Base-by-base conservation (phyloP, 257 asterid genomes). In the Forsythia suspensa region DNA sequence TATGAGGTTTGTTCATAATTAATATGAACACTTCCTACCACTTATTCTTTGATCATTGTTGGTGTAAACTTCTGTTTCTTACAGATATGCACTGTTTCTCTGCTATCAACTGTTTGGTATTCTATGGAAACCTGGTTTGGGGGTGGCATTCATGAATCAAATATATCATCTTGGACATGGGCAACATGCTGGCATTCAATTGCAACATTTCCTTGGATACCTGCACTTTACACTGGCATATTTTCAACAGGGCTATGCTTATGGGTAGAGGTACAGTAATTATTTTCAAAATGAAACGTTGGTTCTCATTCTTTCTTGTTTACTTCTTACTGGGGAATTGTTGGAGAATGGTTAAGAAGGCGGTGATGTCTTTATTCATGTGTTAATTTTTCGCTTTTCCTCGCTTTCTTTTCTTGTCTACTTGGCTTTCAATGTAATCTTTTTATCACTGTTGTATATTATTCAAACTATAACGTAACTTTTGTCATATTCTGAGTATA, bases 221-320 rank as follows among this genome's bases (percentile, higher is more conserved):
- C 98, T 76, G 94, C 96, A 72, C 77, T 91, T 43, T 93, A 91
- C 81, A 93, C 98, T 24, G 98, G 97, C 79, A 81, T 91, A 72
- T 87, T 93, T 80, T 93, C 96, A 18, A 93, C 97, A 15, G 85
- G 97, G 42, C 78, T 89, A 55, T 93, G 98, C 85, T 85, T 93
- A 78, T 91, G 94, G 92, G 84, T 85, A 24, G 98, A 93, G 95
- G 98, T 93, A 89, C 63, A 24, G 7, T 37, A 39, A 75, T 37
- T 15, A 18, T 20, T 37, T 76, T 70, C 40, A 40, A 21, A 61
- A 61, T 21, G 68, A 61, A 20, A n/a, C 8, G 12, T 21, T n/a
- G 5, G 16, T 21, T 61, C 4, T 10, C 3, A 9, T 20, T 8
- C 15, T 20, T 21, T 9, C 5, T 61, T 61, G 12, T 61, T 61